Base-by-base conservation (phyloP, 306 rosid genomes). In the Lotus japonicus region DNA sequence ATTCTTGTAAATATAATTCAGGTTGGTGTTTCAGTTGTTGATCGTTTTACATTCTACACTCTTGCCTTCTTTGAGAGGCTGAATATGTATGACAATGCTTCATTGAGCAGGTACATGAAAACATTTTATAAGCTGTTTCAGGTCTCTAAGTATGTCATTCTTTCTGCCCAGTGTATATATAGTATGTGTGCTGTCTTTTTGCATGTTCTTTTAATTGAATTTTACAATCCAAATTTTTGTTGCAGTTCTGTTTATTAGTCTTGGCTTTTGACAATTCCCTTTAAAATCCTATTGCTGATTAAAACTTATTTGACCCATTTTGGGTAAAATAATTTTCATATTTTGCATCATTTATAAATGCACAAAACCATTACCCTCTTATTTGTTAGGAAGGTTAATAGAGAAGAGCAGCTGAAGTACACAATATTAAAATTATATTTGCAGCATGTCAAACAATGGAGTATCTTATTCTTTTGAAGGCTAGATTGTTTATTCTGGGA, bases 1-100 rank as follows among this genome's bases (percentile, higher is more conserved):
- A 7, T 45, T 53, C 46, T 74, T 68, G 68, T 35, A 68, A 49
- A 28, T 63, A 21, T 59, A 11, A 63, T 76, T 42, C 83, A 88
- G 98, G 92, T 94, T 75, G 97, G 99, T 48, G 99, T 94, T 57
- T 90, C 97, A 18, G 99, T 94, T 67, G 97, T 94, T 28, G 99
- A 94, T 71, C 97, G 99, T 70, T 90, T 90, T 74, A 94, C 99
- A 9, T 94, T 73, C 75, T 94, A 88, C 85, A 90, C 99, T 2
- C 96, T 90, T 38, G 90, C 92, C 52, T 90, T 94, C 82, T 94
- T 94, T 72, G 97, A 94, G 89, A 85, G 71, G 76, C 85, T 94
- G 64, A 94, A 90, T 81, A 90, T 94, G 90, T 87, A 88, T 74
- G 97, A 87, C 78, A 88, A 94, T 78, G 91, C 96, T 76, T 94